These are phyloP conservation scores for Malus sylvestris DNA, from an alignment of 306 rosid genomes.

Conservation along the genomic window DNA sequence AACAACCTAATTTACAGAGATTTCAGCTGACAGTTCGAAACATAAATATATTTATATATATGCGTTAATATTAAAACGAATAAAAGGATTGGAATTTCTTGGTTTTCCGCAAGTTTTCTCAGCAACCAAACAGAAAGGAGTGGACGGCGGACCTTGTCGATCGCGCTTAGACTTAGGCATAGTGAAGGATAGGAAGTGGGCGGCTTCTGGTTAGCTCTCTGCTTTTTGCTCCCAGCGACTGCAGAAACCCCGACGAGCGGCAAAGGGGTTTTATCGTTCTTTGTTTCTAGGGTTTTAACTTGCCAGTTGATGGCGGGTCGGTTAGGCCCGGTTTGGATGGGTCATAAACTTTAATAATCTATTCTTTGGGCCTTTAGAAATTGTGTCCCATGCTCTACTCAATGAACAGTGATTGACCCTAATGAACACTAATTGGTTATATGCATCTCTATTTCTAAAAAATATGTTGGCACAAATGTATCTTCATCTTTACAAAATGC, in stretches of 20 bases:
- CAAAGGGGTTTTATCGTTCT: neutral
- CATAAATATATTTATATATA: neutral
- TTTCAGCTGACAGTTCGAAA: neutral
- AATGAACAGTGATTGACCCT: too few relatives aligned
- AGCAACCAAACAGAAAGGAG: neutral
- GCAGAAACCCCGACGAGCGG: neutral
- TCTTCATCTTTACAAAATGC: too few relatives aligned
- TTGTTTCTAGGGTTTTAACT: neutral
- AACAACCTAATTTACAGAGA: neutral
- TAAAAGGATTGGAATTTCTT: neutral
- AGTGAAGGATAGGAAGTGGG: neutral
- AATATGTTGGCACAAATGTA: too few relatives aligned
- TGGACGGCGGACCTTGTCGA: conserved; percentile 29
- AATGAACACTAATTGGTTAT: rapidly evolving
- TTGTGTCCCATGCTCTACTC: too few relatives aligned
- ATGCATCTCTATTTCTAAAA: too few relatives aligned
- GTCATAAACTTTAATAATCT: too few relatives aligned
- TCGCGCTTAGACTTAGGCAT: conserved; percentile 79
- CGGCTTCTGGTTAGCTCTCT: neutral
- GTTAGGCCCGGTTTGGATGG: neutral
- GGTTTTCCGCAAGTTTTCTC: neutral
- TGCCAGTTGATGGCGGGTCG: neutral
- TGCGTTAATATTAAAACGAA: neutral
- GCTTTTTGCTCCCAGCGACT: neutral
- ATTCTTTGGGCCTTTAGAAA: too few relatives aligned